Evolutionary conservation across 1,284 basidiomycete genomes (phyloP), one percentile per base, ranked within the genome.

Genomic region (Bjerkandera adusta): DNA sequence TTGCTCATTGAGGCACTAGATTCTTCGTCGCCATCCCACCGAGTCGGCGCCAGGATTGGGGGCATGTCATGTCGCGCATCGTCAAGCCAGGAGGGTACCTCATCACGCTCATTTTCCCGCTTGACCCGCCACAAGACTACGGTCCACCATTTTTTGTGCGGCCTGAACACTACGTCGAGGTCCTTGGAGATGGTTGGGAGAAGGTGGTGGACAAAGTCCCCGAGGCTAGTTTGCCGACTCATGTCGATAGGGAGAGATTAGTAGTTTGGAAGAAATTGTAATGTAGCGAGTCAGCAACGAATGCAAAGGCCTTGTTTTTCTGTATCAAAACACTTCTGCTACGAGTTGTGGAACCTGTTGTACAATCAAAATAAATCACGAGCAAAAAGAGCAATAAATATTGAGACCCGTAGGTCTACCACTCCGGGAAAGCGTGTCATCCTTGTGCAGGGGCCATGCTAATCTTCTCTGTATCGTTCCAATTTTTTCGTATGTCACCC

Each of bases 1-100:
- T 45, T 29, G 24, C 36, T 52, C n/a, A 22, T 18, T 13, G 5
- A 16, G 2, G 25, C 4, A 11, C 5, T 50, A 86, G 83, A 0
- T 87, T 88, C 64, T 85, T 88, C 52, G 83, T 83, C 29, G 84
- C 85, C 0, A 80, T 89, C 11, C 77, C 77, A 0, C 85, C 82
- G 0, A 55, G 64, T 2, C 68, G 68, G 15, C 73, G 85, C 8
- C 40, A 56, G 0, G 68, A 73, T 16, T 89, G 85, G 85, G 82
- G 76, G 1, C 51, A 57, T 12, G 72, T 81, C 52, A 82, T 89
- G 68, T 61, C 65, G 4, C 59, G 65, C 10, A 63, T 90, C 18
- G 62, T 85, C 45, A 81, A 77, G 49, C 70, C 76, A 2, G 77
- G 79, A 0, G 79, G 81, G 2, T 73, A 72, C 47, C 75, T 89